A percentile compares a stretch with the other conserved stretches of the same genome.
phyloP scores from a whole-genome alignment of 805 yeast species.

The Spathaspora gorwiae region DNA sequence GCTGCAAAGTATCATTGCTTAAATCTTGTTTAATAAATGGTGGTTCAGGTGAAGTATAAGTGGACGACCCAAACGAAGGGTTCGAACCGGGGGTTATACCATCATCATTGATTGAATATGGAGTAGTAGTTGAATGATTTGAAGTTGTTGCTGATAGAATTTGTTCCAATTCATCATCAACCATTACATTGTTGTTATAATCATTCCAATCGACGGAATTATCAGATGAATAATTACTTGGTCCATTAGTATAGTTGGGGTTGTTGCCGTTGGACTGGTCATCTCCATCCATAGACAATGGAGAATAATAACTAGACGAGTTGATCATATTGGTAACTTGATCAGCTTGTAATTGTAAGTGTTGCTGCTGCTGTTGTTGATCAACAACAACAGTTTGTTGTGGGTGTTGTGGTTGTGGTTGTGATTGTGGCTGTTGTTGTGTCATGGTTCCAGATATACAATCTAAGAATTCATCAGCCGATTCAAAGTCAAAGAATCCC shows the following conservation, averaged over 20 bases:
- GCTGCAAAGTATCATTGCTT: background rate
- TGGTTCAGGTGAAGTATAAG: conserved; percentile 17
- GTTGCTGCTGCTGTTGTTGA: background rate
- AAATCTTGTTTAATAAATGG: conserved; percentile 1
- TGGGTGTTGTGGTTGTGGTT: background rate
- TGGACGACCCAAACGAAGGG: conserved; percentile 7
- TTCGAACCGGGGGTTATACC: conserved; percentile 4
- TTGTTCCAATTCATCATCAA: conserved; percentile 1
- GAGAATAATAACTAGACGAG: conserved; percentile 1
- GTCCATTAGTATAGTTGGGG: conserved; percentile 5
- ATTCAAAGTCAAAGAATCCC: conserved; percentile 20
- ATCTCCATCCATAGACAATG: conserved; percentile 6
- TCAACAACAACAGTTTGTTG: no score
- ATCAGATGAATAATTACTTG: background rate
- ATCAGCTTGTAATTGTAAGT: background rate
- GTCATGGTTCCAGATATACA: conserved; percentile 15
- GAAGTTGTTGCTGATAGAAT: conserved; percentile 2
- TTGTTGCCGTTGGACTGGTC: background rate
- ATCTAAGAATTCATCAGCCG: conserved; percentile 26
- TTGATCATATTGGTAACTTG: background rate
- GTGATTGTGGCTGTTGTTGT: background rate
- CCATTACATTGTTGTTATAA: background rate
- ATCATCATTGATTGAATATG: conserved; percentile 5
- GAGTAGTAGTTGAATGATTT: conserved; percentile 5
- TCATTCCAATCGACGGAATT: conserved; percentile 2